These are phyloP conservation scores for Aureobasidium mangrovei DNA, from an alignment of 2,329 filamentous ascomycete genomes.

Conservation along the genomic window DNA sequence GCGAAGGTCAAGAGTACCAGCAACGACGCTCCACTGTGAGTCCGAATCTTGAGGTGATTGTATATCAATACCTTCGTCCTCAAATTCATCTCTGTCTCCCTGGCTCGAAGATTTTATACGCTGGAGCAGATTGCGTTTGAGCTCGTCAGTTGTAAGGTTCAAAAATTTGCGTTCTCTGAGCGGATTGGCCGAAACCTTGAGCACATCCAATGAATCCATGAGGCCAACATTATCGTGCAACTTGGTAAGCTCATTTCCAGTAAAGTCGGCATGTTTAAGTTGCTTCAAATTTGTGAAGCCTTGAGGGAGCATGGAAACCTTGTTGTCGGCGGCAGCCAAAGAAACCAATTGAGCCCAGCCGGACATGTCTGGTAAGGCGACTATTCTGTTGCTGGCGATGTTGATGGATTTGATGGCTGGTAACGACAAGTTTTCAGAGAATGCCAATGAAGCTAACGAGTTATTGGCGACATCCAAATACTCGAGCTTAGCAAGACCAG, in stretches of 20 bases:
- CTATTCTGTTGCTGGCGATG: slow-evolving; percentile 73
- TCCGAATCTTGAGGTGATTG: slow-evolving; percentile 14
- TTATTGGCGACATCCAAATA: slow-evolving; percentile 72
- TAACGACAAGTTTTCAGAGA: slow-evolving; percentile 47
- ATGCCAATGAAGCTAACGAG: slow-evolving; percentile 49
- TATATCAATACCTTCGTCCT: slow-evolving; percentile 18
- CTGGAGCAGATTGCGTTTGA: slow-evolving; percentile 64
- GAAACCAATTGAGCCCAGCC: slow-evolving; percentile 65
- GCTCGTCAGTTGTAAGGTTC: slow-evolving; percentile 66
- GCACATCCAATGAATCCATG: slow-evolving; percentile 68
- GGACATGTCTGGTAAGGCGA: slow-evolving; percentile 62
- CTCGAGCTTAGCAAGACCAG: slow-evolving; percentile 50
- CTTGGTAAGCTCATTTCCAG: slow-evolving; percentile 69
- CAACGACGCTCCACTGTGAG: slow-evolving; percentile 23
- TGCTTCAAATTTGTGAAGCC: slow-evolving; percentile 61
- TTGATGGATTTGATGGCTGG: slow-evolving; percentile 66
- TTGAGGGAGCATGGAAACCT: slow-evolving; percentile 62
- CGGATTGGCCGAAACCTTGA: slow-evolving; percentile 82
- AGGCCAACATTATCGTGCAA: slow-evolving; percentile 67
- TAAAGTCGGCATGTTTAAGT: slow-evolving; percentile 71
- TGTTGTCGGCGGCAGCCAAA: slow-evolving; percentile 74
- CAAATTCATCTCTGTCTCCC: slow-evolving; percentile 24
- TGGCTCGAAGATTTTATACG: slow-evolving; percentile 49
- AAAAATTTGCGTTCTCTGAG: slow-evolving; percentile 80
- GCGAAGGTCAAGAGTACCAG: slow-evolving; percentile 34